Conservation (phyloP, 1,284 basidiomycete species). For the Fomitiporia mediterranea region DNA sequence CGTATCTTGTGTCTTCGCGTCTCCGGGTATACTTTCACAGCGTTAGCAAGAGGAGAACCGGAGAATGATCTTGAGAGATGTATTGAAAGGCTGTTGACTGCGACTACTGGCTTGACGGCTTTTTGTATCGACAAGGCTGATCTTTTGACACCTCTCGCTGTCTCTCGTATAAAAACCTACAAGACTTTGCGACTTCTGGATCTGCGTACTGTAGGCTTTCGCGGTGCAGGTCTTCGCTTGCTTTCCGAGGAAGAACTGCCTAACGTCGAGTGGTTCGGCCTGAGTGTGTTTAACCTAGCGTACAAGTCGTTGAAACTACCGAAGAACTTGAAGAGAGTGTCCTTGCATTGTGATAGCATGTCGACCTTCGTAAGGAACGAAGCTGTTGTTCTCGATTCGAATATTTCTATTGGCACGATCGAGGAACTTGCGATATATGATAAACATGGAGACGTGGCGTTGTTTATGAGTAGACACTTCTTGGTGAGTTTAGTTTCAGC, state of each 20-base stretch:
- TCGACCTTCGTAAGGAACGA: slow-evolving; percentile 3
- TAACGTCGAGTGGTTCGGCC: neutral
- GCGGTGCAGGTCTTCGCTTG: neutral
- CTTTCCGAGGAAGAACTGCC: neutral
- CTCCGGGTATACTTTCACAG: slow-evolving; percentile 3
- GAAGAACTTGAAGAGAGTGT: neutral
- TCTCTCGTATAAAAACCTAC: neutral
- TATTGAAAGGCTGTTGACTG: neutral
- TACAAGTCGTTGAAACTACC: neutral
- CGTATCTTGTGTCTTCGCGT: slow-evolving; percentile 1
- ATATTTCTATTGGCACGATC: neutral
- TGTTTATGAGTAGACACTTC: slow-evolving; percentile 1
- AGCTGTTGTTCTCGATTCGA: neutral
- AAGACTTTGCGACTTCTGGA: slow-evolving; percentile 1
- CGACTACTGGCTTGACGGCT: neutral
- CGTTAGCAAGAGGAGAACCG: neutral
- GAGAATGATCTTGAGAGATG: neutral
- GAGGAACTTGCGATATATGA: neutral
- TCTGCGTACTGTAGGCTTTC: neutral
- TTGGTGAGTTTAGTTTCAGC: neutral
- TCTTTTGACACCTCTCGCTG: neutral
- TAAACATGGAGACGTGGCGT: slow-evolving; percentile 5
- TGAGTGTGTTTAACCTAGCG: slow-evolving; percentile 10
- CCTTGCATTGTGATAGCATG: slow-evolving; percentile 1
- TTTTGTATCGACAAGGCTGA: slow-evolving; percentile 8